Evolutionary conservation across 495 filamentous ascomycete genomes (phyloP).

Genomic region (Penicillium roqueforti): DNA sequence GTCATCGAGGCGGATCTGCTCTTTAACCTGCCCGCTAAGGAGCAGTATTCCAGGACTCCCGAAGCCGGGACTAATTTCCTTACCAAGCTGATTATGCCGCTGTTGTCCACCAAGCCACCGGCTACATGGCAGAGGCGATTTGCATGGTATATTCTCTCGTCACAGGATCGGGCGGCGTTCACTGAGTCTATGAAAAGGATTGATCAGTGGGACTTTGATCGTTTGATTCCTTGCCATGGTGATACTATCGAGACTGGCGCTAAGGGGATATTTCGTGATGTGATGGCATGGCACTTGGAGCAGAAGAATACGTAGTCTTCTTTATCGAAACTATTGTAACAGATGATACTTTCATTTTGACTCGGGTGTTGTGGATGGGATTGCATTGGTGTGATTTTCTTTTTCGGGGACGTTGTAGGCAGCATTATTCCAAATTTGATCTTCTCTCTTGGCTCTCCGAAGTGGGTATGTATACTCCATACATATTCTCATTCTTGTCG

Average conservation of each 20-base stretch:
- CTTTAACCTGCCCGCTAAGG: constrained; percentile 84
- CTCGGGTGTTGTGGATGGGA: background rate
- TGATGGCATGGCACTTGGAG: constrained; percentile 81
- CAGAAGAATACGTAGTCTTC: constrained; percentile 28
- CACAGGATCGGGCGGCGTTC: constrained; percentile 61
- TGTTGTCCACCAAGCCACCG: constrained; percentile 54
- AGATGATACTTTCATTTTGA: background rate
- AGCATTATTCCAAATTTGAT: background rate
- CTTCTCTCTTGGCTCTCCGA: background rate
- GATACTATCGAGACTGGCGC: constrained; percentile 77
- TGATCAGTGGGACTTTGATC: constrained; percentile 77
- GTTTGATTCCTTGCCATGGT: constrained; percentile 88
- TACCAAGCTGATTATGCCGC: constrained; percentile 56
- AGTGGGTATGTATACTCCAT: background rate
- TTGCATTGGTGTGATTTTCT: background rate
- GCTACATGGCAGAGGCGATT: constrained; percentile 76
- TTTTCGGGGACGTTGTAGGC: background rate
- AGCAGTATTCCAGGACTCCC: constrained; percentile 73
- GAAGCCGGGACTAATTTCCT: constrained; percentile 52
- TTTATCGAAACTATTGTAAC: background rate
- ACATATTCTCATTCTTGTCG: background rate
- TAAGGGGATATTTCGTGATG: constrained; percentile 72
- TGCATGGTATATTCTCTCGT: constrained; percentile 71
- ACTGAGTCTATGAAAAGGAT: constrained; percentile 65
- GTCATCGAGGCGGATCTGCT: constrained; percentile 89